Conservation (phyloP, 2,329 filamentous ascomycete species). For the Aspergillus terreus region DNA sequence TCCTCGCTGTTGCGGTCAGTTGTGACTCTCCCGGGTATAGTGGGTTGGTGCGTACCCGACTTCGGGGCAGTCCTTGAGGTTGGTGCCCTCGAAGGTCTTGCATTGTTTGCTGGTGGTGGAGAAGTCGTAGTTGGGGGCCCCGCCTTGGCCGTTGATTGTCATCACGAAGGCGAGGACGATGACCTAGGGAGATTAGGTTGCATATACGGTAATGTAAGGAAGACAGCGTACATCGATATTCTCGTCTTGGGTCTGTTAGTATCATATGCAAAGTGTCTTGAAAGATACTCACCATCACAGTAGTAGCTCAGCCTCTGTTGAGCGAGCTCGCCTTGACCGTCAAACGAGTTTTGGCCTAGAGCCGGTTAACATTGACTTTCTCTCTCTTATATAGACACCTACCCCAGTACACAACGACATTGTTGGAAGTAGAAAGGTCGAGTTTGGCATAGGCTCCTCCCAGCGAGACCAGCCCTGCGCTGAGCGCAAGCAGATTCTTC, state of each 20-base stretch:
- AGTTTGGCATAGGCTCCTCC: slow-evolving; percentile 38
- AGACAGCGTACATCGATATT: slow-evolving; percentile 22
- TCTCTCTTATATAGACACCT: slow-evolving; percentile 1
- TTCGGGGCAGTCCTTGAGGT: slow-evolving; percentile 59
- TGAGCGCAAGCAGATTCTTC: slow-evolving; percentile 20
- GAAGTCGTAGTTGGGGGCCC: slow-evolving; percentile 57
- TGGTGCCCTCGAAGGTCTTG: slow-evolving; percentile 55
- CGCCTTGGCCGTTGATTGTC: slow-evolving; percentile 50
- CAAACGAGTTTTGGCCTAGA: slow-evolving; percentile 59
- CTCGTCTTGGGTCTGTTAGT: slow-evolving; percentile 16
- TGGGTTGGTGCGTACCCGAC: slow-evolving; percentile 52
- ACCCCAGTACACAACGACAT: slow-evolving; percentile 66
- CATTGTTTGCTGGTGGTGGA: slow-evolving; percentile 62
- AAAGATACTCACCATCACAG: slow-evolving; percentile 50
- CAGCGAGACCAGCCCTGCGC: slow-evolving; percentile 28
- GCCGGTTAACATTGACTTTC: neutral
- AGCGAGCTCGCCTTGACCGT: slow-evolving; percentile 40
- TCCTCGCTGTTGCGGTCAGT: slow-evolving; percentile 32
- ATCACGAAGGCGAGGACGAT: slow-evolving; percentile 64
- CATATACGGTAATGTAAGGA: neutral
- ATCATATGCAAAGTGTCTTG: neutral
- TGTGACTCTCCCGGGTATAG: too few relatives aligned
- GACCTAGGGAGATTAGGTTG: slow-evolving; percentile 40
- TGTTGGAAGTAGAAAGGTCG: slow-evolving; percentile 45
- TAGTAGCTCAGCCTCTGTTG: slow-evolving; percentile 58